Conservation (phyloP, 2,329 filamentous ascomycete species). For the Helotiales sp. region DNA sequence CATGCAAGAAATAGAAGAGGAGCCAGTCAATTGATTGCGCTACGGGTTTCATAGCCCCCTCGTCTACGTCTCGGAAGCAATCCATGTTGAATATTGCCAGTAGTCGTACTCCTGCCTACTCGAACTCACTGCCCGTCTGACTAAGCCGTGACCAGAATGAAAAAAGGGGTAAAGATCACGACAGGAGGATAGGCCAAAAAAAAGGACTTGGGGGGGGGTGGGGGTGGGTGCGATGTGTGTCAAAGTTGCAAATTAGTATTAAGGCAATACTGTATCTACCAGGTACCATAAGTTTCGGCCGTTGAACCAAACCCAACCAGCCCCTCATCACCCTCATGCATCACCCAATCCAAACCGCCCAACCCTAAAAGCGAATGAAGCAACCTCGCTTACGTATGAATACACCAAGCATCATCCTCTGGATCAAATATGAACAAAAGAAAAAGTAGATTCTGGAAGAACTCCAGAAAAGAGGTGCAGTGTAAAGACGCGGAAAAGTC, state of each 20-base stretch:
- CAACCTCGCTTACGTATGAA: not conserved
- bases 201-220: too few relatives aligned
- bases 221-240: too few relatives aligned
- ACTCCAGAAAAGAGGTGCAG: not conserved
- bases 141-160: too few relatives aligned
- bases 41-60: too few relatives aligned
- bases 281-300: conserved; percentile 21
- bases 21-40: too few relatives aligned
- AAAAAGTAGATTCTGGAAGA: not conserved
- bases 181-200: too few relatives aligned
- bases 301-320: conserved; percentile 7
- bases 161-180: too few relatives aligned
- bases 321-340: not conserved
- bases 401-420: conserved; percentile 4
- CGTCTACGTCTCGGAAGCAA: too few relatives aligned
- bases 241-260: conserved; percentile 9
- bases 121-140: too few relatives aligned
- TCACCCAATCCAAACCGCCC: not conserved
- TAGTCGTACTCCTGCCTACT: too few relatives aligned
- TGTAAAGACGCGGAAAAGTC: not conserved
- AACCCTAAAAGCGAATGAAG: not conserved
- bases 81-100: too few relatives aligned
- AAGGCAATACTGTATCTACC: not conserved
- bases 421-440: not conserved
- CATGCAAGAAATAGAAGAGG: too few relatives aligned